Percentiles rank a stretch among this genome's conserved stretches.
These are phyloP conservation scores for Aureobasidium sp. DNA, from an alignment of 2,329 filamentous ascomycete species.

Conservation along the genomic window DNA sequence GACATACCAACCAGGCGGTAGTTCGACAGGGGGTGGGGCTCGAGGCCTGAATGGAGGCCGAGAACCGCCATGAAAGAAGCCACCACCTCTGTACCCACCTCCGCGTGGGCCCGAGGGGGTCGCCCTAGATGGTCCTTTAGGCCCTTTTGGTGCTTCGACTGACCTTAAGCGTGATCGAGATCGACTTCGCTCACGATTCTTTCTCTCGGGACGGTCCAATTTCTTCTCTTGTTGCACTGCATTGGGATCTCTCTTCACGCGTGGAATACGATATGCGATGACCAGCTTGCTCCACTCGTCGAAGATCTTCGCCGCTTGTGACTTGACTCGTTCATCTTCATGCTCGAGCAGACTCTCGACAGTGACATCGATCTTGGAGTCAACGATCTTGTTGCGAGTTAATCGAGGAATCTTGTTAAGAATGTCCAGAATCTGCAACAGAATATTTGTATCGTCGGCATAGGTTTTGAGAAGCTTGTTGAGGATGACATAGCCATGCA, in stretches of 20 bases:
- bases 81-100: slow-evolving; percentile 47
- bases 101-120: slow-evolving; percentile 40
- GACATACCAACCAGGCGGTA: slow-evolving; percentile 82
- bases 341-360: slow-evolving; percentile 68
- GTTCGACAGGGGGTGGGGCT: slow-evolving; percentile 38
- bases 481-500: slow-evolving; percentile 95
- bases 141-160: slow-evolving; percentile 31
- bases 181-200: slow-evolving; percentile 44
- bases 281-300: slow-evolving; percentile 85
- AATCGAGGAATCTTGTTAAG: slow-evolving; percentile 81
- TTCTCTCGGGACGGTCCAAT: slow-evolving; percentile 58
- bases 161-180: slow-evolving; percentile 44
- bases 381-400: slow-evolving; percentile 93
- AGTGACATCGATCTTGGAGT: slow-evolving; percentile 86
- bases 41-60: slow-evolving; percentile 42
- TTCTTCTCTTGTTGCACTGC: slow-evolving; percentile 47
- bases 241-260: slow-evolving; percentile 75
- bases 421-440: slow-evolving; percentile 83
- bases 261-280: slow-evolving; percentile 84
- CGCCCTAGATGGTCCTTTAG: slow-evolving; percentile 5
- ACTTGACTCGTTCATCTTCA: slow-evolving; percentile 58
- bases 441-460: slow-evolving; percentile 81
- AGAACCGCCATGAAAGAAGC: slow-evolving; percentile 48
- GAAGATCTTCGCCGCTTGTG: slow-evolving; percentile 63
- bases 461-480: slow-evolving; percentile 81